Conservation (phyloP, 306 rosid genomes). For the Acacia acuminata region DNA sequence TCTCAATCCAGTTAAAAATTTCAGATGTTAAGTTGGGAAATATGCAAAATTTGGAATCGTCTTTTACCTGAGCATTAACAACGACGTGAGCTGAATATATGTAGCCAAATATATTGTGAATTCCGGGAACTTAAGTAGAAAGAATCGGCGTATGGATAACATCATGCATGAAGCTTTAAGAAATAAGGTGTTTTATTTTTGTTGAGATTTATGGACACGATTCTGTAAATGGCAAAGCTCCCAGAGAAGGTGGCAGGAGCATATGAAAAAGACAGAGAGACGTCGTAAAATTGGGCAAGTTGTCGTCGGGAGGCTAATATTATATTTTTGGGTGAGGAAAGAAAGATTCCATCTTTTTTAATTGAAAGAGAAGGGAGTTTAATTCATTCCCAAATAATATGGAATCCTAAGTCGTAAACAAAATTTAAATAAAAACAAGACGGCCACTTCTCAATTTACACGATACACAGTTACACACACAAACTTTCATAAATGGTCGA, state of each 20-base stretch:
- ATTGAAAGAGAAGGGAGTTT: neutral
- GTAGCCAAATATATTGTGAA: too few species aligned
- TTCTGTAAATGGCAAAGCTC: slow-evolving; percentile 47
- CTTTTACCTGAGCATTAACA: too few species aligned
- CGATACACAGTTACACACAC: neutral
- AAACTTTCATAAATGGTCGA: too few species aligned
- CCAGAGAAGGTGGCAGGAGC: slow-evolving; percentile 46
- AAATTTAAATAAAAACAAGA: neutral
- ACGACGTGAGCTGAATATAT: too few species aligned
- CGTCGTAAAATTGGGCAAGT: slow-evolving; percentile 34
- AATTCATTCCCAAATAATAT: neutral
- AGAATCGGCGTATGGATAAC: neutral
- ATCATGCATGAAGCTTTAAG: neutral
- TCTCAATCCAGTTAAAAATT: neutral
- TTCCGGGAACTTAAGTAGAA: neutral
- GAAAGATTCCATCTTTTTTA: neutral
- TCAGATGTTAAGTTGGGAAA: too few species aligned
- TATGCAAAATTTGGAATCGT: too few species aligned
- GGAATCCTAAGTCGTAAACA: neutral
- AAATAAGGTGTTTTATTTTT: neutral
- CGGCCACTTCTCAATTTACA: neutral
- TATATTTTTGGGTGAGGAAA: neutral
- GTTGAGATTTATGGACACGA: slow-evolving; percentile 33
- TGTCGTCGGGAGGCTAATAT: neutral
- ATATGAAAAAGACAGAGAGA: slow-evolving; percentile 40